Base-by-base conservation (phyloP, 441 rosid genomes). In the Populus hybrid region DNA sequence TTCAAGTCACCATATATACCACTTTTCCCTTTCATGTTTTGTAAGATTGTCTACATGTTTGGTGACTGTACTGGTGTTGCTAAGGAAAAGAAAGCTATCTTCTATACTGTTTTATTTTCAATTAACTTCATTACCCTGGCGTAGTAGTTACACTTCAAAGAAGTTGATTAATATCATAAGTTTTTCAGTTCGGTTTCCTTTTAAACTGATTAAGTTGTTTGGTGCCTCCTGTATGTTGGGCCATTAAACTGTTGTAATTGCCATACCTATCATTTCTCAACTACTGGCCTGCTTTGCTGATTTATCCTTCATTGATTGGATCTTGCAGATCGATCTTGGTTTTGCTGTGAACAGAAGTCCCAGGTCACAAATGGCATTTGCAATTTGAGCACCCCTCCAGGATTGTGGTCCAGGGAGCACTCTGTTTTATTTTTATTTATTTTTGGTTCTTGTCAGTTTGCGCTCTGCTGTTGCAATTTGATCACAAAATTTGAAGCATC, bases 271-370 rank as follows among this genome's bases (percentile, higher is more conserved):
- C 63, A 63, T 40, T 14, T 50, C 35, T 8, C 32, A 24, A 28
- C 38, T 18, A 18, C 16, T 4, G 28, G 30, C 28, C 14, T 20
- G 64, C 14, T 63, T 20, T 71, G 71, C 57, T 32, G 72, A 46
- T 64, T 6, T 18, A 0, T 38, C 1, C 40, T 50, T 65, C 50
- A 0, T 3, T 40, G 50, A 71, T 40, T 65, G 16, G 42, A n/a
- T 26, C 10, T 7, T 72, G 75, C 72, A 42, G 57, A 59, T 78
- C 67, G 36, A 70, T 16, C 26, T 66, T 76, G 24, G 35, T 28
- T 67, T 32, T 54, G 75, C 42, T 16, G 10, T 7, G 67, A 57
- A n/a, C 36, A 21, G n/a, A 26, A 40, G 34, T 11, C 4, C 16
- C 18, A 11, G 46, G 73, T 6, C 24, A 23, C 34, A 32, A 34